Percentiles rank a stretch among this genome's conserved stretches.
These are phyloP conservation scores for Ophiorrhiza pumila DNA, from an alignment of 257 asterid species.

Conservation along the genomic window DNA sequence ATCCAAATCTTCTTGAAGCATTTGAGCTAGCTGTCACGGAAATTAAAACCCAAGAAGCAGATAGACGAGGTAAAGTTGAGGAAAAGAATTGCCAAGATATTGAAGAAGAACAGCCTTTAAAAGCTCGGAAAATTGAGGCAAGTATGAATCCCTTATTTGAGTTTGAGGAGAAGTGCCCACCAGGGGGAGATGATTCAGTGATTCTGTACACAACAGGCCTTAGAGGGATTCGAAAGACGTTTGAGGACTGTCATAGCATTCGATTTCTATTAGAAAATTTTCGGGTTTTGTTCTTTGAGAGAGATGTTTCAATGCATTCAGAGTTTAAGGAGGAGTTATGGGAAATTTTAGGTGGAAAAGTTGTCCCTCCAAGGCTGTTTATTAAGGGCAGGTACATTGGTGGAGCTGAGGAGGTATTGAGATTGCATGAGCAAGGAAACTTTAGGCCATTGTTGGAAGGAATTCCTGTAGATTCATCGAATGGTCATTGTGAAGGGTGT, in stretches of 20 bases:
- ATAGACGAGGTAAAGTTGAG: constrained; percentile 36
- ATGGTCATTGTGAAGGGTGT: constrained; percentile 69
- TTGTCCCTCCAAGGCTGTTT: constrained; percentile 72
- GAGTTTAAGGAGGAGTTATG: constrained; percentile 78
- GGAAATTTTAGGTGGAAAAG: constrained; percentile 52
- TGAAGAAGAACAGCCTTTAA: constrained; percentile 48
- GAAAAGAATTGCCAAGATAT: constrained; percentile 21
- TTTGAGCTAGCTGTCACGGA: constrained; percentile 67
- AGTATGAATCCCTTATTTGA: constrained; percentile 35
- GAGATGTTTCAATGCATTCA: constrained; percentile 86
- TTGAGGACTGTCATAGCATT: constrained; percentile 70
- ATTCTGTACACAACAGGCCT: constrained; percentile 84
- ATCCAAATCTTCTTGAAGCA: constrained; percentile 64
- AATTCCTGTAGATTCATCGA: constrained; percentile 41
- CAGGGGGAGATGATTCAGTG: constrained; percentile 64
- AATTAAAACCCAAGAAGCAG: constrained; percentile 56
- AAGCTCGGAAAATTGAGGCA: constrained; percentile 45
- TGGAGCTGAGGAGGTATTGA: constrained; percentile 79
- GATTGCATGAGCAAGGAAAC: constrained; percentile 76
- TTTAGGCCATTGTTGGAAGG: constrained; percentile 75
- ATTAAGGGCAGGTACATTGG: constrained; percentile 90
- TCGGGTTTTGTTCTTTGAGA: constrained; percentile 56
- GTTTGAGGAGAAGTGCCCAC: constrained; percentile 71
- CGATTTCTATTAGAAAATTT: constrained; percentile 60
- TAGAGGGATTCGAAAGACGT: constrained; percentile 81